A percentile compares a stretch with the other conserved stretches of the same genome.
phyloP scores from a whole-genome alignment of 495 filamentous ascomycete species.

The Penicillium soppii region DNA sequence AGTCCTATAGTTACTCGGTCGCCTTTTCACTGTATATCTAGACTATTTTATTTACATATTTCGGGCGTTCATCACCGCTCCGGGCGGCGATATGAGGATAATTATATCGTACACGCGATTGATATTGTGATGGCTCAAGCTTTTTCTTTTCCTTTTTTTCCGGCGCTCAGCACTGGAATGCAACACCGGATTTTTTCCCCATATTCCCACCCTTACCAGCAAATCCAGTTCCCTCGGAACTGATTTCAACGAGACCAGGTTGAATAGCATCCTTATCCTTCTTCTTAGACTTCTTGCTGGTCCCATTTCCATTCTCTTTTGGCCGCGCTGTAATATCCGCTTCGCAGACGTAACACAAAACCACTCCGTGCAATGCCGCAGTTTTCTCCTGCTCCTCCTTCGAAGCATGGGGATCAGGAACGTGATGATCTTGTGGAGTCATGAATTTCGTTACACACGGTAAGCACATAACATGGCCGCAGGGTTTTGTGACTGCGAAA shows the following conservation, averaged over 20 bases:
- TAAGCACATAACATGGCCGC: conserved; percentile 90
- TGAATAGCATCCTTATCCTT: conserved; percentile 54
- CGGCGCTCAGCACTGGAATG: conserved; percentile 74
- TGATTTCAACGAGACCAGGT: conserved; percentile 80
- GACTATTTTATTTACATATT: conserved; percentile 23
- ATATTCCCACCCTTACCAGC: conserved; percentile 80
- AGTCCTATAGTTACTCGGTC: neutral
- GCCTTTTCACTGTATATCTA: conserved; percentile 23
- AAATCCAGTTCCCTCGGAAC: conserved; percentile 90
- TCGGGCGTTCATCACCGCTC: conserved; percentile 21
- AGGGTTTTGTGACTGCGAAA: conserved; percentile 73
- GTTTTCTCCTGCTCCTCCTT: conserved; percentile 50
- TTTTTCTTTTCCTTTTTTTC: neutral
- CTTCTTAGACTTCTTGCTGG: conserved; percentile 41
- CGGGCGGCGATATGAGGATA: conserved; percentile 13
- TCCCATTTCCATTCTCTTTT: conserved; percentile 19
- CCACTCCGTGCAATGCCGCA: conserved; percentile 33
- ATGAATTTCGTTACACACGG: conserved; percentile 89
- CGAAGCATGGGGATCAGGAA: conserved; percentile 63
- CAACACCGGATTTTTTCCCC: conserved; percentile 75
- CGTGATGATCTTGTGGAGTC: conserved; percentile 49
- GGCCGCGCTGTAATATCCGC: conserved; percentile 57
- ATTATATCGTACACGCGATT: conserved; percentile 6
- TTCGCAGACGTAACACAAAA: conserved; percentile 88
- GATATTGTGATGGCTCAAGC: neutral